These are phyloP conservation scores for Sporothrix protearum DNA, from an alignment of 2,329 filamentous ascomycete genomes.

Conservation along the genomic window DNA sequence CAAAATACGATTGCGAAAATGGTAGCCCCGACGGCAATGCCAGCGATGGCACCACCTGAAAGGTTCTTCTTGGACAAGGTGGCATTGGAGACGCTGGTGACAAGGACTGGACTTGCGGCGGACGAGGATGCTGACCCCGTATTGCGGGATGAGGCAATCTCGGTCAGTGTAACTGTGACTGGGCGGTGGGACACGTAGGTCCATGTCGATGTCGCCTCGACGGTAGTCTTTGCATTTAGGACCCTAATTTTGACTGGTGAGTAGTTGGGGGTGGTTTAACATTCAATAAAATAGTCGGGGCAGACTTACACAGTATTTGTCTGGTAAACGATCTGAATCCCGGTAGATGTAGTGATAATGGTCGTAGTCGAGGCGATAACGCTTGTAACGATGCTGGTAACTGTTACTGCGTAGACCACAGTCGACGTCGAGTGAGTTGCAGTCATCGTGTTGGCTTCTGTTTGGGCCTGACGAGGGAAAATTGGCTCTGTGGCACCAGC, in stretches of 20 bases:
- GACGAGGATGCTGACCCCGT: not conserved
- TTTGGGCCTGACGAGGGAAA: conserved; percentile 19
- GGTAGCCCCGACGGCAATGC: conserved; percentile 28
- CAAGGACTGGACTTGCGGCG: conserved; percentile 4
- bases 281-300: not conserved
- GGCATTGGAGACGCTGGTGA: not conserved
- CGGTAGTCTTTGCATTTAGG: conserved; percentile 27
- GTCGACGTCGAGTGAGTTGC: conserved; percentile 21
- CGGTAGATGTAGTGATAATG: conserved; percentile 15
- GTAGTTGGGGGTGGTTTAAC: not conserved
- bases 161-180: conserved; percentile 27
- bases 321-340: conserved; percentile 13
- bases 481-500: not conserved
- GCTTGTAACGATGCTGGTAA: conserved; percentile 14
- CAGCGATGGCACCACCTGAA: conserved; percentile 26
- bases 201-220: conserved; percentile 28
- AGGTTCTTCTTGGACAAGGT: conserved; percentile 4
- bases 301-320: conserved; percentile 27
- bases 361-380: conserved; percentile 18
- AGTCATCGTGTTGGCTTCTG: conserved; percentile 18
- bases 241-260: conserved; percentile 16
- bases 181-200: conserved; percentile 24
- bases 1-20: conserved; percentile 14
- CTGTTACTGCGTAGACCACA: conserved; percentile 18
- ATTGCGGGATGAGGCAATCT: conserved; percentile 15